A percentile compares a stretch with the other conserved stretches of the same genome.
phyloP scores from a whole-genome alignment of 1,139 yeast species.

The Barnettozyma hawaiiensis region DNA sequence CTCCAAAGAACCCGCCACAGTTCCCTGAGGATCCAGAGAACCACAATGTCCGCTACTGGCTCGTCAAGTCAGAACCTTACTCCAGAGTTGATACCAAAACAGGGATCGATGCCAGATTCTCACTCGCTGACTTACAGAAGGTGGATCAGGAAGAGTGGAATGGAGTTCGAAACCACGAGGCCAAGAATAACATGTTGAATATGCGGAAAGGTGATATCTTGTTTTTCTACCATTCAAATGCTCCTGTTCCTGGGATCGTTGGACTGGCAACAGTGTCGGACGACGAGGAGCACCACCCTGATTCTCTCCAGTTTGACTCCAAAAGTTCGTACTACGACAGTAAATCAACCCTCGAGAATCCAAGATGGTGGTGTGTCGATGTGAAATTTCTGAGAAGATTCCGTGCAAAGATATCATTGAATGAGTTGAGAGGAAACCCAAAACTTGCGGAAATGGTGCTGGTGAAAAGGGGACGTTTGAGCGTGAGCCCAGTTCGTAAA shows the following conservation, averaged over 20 bases:
- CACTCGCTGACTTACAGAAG: conserved; percentile 37
- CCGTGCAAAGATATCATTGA: conserved; percentile 35
- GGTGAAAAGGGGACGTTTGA: conserved; percentile 41
- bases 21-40: conserved; percentile 18
- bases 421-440: conserved; percentile 30
- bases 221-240: conserved; percentile 49
- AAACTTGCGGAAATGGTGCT: conserved; percentile 37
- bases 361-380: conserved; percentile 52
- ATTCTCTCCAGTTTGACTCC: conserved; percentile 35
- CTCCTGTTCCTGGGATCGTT: conserved; percentile 47
- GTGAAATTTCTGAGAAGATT: conserved; percentile 39
- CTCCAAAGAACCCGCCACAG: conserved; percentile 25
- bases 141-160: conserved; percentile 44
- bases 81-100: conserved; percentile 39
- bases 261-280: conserved; percentile 39
- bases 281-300: conserved; percentile 41
- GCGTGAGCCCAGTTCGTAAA: conserved; percentile 42
- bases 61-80: conserved; percentile 49
- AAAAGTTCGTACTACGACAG: conserved; percentile 42
- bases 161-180: conserved; percentile 53
- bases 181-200: conserved; percentile 41
- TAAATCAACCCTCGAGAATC: conserved; percentile 35
- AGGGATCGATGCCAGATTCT: conserved; percentile 43
- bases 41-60: conserved; percentile 38
- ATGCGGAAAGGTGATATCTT: conserved; percentile 43